phyloP scores from a whole-genome alignment of 1,284 basidiomycete species.

The Hypsizygus ulmarius region DNA sequence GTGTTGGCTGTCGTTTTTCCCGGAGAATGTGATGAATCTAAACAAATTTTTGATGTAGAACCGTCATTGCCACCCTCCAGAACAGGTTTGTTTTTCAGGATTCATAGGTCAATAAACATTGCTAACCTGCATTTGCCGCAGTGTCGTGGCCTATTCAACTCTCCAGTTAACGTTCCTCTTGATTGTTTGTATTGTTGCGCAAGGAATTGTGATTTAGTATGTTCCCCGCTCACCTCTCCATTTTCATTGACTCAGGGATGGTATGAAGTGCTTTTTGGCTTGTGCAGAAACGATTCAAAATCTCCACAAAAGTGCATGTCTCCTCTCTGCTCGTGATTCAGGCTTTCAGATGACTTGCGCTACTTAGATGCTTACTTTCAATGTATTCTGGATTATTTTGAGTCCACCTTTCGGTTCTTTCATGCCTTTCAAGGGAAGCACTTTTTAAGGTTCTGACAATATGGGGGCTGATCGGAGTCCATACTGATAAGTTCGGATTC shows the following conservation, averaged over 20 bases:
- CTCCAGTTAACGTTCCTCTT: slow-evolving; percentile 67
- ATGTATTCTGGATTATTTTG: slow-evolving; percentile 71
- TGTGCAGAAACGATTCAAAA: slow-evolving; percentile 69
- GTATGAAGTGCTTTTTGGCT: slow-evolving; percentile 67
- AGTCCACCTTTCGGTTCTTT: slow-evolving; percentile 16
- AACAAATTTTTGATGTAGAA: slow-evolving; percentile 37
- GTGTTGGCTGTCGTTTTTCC: slow-evolving; percentile 45
- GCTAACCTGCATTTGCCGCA: slow-evolving; percentile 17
- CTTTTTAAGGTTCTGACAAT: slow-evolving; percentile 54
- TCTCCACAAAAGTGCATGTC: slow-evolving; percentile 65
- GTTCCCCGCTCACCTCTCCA: slow-evolving; percentile 20
- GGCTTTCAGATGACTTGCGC: slow-evolving; percentile 5
- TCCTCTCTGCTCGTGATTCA: background rate
- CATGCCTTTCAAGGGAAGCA: background rate
- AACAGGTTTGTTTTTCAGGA: slow-evolving; percentile 51
- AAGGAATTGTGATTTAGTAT: slow-evolving; percentile 75
- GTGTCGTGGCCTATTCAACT: slow-evolving; percentile 65
- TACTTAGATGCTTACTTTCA: slow-evolving; percentile 66
- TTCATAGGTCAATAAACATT: slow-evolving; percentile 8
- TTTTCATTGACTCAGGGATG: background rate
- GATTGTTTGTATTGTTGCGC: slow-evolving; percentile 74
- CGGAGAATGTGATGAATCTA: background rate
- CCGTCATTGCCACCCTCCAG: slow-evolving; percentile 77
- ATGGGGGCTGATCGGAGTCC: slow-evolving; percentile 79
- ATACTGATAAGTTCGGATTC: slow-evolving; percentile 74